phyloP scores from a whole-genome alignment of 768 basidiomycete genomes.

The Cyclocybe aegerita region DNA sequence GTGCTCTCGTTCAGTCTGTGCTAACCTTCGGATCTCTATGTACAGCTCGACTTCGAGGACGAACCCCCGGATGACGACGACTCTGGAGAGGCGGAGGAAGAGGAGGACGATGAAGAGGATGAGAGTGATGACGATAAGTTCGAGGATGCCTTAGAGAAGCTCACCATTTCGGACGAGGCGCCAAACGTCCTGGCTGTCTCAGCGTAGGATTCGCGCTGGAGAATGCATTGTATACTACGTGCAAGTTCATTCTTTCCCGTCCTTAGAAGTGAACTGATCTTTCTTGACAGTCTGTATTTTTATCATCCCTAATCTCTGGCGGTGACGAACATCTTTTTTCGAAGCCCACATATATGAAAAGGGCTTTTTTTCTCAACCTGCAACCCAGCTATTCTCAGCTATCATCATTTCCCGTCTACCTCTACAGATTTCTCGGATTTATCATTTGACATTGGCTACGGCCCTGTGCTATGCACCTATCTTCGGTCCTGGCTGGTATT shows the following conservation, averaged over 20 bases:
- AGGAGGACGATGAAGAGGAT: constrained; percentile 35
- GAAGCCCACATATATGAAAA: too few species aligned
- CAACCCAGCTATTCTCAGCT: too few species aligned
- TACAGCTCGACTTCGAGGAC: constrained; percentile 82
- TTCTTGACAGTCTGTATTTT: not conserved
- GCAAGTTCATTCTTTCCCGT: too few species aligned
- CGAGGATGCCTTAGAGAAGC: constrained; percentile 67
- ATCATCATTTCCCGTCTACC: too few species aligned
- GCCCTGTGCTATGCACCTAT: too few species aligned
- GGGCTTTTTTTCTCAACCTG: too few species aligned
- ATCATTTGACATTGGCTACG: too few species aligned
- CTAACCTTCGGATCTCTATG: constrained; percentile 2
- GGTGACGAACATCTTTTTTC: too few species aligned
- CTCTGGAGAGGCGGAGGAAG: constrained; percentile 38
- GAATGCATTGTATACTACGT: not conserved
- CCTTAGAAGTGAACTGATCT: too few species aligned
- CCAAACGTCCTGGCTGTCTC: constrained; percentile 21
- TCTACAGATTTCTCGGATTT: too few species aligned
- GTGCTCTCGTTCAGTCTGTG: constrained; percentile 5
- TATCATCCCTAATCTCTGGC: not conserved
- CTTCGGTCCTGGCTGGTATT: too few species aligned
- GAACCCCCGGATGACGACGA: constrained; percentile 59
- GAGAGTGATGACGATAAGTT: constrained; percentile 48
- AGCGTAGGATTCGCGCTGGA: constrained; percentile 18
- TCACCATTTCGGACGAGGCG: constrained; percentile 43